Base-by-base conservation (phyloP, 805 yeast species). In the Scheffersomyces spartinae region DNA sequence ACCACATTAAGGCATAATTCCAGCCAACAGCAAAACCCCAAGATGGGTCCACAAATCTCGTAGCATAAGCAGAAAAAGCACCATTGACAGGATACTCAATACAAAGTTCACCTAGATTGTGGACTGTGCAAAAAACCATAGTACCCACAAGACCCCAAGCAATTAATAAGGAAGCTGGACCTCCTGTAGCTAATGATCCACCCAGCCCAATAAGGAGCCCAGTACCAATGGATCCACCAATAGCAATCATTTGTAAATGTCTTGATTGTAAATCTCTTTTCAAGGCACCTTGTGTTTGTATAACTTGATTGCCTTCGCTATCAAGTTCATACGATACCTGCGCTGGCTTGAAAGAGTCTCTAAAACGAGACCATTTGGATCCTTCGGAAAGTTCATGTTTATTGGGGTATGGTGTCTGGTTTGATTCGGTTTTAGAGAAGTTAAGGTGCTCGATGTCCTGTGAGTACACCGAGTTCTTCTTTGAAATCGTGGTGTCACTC, bases 211-310 rank as follows among this genome's bases (percentile, higher is more conserved):
- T 72, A 34, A 67, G 52, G 26, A 74, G 54, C 40, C 82, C 83
- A 5, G 91, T 76, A 43, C 94, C 95, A 32, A 82, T 76, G 26
- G 88, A 77, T 28, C 91, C 85, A 30, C 91, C 91, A 28, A 83
- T 61, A 20, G 93, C 84, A 41, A 82, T 77, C 72, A 80, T 71
- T 32, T 72, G 66, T 33, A 76, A 68, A 36, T 77, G 85, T 43
- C 61, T 51, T 22, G 53, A 36, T 34, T 55, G 55, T 38, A 59
- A 50, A 8, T 57, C 47, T 30, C 61, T 39, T 28, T 58, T 58
- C 39, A 58, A 48, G 4, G 54, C n/a, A n/a, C n/a, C n/a, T n/a
- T n/a, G n/a, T n/a, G n/a, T n/a, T n/a, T n/a, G n/a, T n/a, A n/a
- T n/a, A n/a, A n/a, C n/a, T n/a, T n/a, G n/a, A n/a, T n/a, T n/a